Evolutionary conservation across 768 basidiomycete species (phyloP), one percentile per base, ranked within the genome.

Genomic region (Hortiboletus flavorubellus): DNA sequence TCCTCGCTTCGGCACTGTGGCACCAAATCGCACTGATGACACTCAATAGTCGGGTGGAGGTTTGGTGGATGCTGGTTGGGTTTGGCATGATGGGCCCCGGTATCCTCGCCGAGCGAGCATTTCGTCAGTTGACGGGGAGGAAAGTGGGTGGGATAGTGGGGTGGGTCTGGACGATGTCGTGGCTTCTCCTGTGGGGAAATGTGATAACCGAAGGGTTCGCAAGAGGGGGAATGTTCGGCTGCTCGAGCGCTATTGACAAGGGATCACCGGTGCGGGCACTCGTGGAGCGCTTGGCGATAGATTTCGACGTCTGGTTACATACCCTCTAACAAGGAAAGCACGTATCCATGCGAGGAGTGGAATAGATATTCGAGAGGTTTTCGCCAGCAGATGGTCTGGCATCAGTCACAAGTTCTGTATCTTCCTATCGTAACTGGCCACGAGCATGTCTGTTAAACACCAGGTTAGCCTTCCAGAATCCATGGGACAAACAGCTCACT

Each of bases 291-390:
- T 40, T 43, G 11, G 26, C 29, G 34, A 37, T 8, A 0, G 16
- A 14, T 18, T 43, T 51, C 3, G 42, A 51, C 15, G 7, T 4
- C 23, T 35, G 42, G 50, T 31, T 45, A 31, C 44, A 31, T 44
- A 9, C 38, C n/a, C 15, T 38, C 16, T 38, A n/a, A 38, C 38
- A 9, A 38, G 16, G 37, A 26, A 26, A 94, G 58, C 83, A 79
- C 0, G 81, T 77, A 63, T 96, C 93, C 84, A 93, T 88, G 15
- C 92, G 82, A 31, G 73, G 80, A 30, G 68, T 59, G 18, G 80
- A 80, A 57, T 84, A 80, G 6, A 54, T 59, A 9, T 69, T 68
- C 8, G 66, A 67, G 8, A 70, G 70, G 49, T 73, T 74, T 58
- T 73, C 72, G 14, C 72, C 71, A 63, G 45, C 29, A 11, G 23